Base-by-base conservation (phyloP, 2,329 filamentous ascomycete genomes). In the Tolypocladium ophioglossoides region DNA sequence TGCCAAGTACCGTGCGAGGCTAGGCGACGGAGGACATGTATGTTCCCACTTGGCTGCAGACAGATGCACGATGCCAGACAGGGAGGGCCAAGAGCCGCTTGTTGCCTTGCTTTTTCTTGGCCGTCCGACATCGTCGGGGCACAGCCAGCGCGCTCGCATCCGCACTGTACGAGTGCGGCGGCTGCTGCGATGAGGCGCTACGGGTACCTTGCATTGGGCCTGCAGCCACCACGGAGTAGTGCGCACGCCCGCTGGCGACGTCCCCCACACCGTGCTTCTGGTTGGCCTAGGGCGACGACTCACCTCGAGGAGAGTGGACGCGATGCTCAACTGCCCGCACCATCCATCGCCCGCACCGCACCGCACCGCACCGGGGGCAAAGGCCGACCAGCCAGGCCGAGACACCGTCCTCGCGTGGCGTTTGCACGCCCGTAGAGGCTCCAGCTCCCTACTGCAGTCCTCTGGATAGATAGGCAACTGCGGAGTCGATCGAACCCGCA, bases 1-100 rank as follows among this genome's bases (percentile, higher is more conserved):
- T n/a, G n/a, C n/a, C n/a, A n/a, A n/a, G n/a, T n/a, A 51, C 49
- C 35, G 49, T 39, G 49, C 35, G 49, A 51, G 49, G n/a, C 49
- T 37, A 10, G 4, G 4, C 4, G 30, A 2, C 4, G 40, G 49
- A 20, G 12, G 4, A 38, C 20, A 3, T 20, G 10, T 24, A 11
- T 8, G 49, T 40, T 30, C 49, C 49, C 49, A 40, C 49, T 40
- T 40, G 49, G 49, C 37, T 18, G 37, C 49, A n/a, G 37, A 8
- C 27, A n/a, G 44, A 47, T 47, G 44, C 44, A 47, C 27, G 16
- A 51, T 40, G 49, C 38, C 49, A 39, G 37, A 40, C 35, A 40
- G 44, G 27, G 44, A 48, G 27, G 6, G 27, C 27, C 27, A 27
- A 27, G 3, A 34, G 44, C 44, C 44, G 27, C 44, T 34, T 20